Evolutionary conservation across 495 filamentous ascomycete species (phyloP), one percentile per base, ranked within the genome.

Genomic region (Xylaria sp.): DNA sequence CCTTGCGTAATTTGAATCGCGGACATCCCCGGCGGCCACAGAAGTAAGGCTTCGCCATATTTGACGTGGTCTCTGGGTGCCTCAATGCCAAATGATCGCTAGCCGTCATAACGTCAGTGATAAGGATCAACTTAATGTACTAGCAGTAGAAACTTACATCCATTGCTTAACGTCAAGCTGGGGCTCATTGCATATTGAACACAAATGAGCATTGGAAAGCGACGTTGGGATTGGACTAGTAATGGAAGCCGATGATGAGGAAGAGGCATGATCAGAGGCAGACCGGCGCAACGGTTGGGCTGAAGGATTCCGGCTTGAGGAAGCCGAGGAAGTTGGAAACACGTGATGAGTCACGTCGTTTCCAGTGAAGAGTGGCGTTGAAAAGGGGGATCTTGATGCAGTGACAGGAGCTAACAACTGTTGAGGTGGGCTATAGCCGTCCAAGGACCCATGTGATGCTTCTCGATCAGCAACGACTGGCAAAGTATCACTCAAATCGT

Each of bases 151-250:
- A 35, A 24, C 57, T 3, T 61, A 61, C 57, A 61, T 40, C 57
- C 29, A 61, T 40, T 40, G 15, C 31, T 61, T 33, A 21, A 61
- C 57, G 31, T 40, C 57, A 5, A 11, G 15, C 21, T 61, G 57
- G 5, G 57, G 31, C 57, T 61, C 57, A 61, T 24, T 35, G 8
- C 57, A 61, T 61, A 61, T 40, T 40, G 31, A 61, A 37, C 57
- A 61, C 5, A 21, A 8, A 17, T 40, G 31, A 61, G 57, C 31
- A 40, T 14, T n/a, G 1, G 14, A n/a, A 37, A 19, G 29, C 14
- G 55, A 59, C 5, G 29, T 59, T 59, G 55, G n/a, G 15, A 3
- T 37, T 59, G 4, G 55, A 15, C 21, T 33, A 12, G 14, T n/a
- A n/a, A 6, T 59, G 3, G 57, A 61, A 9, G 7, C 19, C 33